Conservation (phyloP, 108 stramenopile genomes). For the Skeletonema costatum region DNA sequence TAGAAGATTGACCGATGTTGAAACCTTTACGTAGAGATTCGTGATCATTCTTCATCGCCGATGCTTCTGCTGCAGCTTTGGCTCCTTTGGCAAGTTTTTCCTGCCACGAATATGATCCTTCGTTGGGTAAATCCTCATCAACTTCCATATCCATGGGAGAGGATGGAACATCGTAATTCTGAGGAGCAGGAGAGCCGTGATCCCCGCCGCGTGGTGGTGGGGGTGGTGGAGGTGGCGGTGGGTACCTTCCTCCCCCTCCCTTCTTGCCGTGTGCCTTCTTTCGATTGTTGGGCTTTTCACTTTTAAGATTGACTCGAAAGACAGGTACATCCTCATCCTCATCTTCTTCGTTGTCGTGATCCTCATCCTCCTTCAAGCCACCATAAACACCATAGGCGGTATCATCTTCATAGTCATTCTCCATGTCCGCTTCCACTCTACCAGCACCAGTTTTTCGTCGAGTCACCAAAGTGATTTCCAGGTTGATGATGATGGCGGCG, state of each 20-base stretch:
- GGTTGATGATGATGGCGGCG: not conserved
- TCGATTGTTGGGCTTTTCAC: not conserved
- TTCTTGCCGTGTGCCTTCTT: constrained; percentile 9
- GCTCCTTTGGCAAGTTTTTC: constrained; percentile 33
- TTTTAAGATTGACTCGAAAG: constrained; percentile 16
- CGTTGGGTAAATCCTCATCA: constrained; percentile 11
- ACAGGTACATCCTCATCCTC: not conserved
- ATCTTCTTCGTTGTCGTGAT: not conserved
- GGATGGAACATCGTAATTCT: constrained; percentile 10
- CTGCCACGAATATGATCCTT: constrained; percentile 15
- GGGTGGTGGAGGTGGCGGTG: constrained; percentile 37
- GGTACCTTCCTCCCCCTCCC: constrained; percentile 18
- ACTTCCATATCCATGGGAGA: constrained; percentile 42
- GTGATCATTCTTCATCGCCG: constrained; percentile 45
- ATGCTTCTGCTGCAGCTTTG: constrained; percentile 16
- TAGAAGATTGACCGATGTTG: constrained; percentile 21
- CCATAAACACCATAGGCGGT: constrained; percentile 12
- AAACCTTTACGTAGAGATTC: constrained; percentile 43
- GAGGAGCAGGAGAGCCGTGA: not conserved
- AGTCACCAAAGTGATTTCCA: not conserved
- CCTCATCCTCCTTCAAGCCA: not conserved
- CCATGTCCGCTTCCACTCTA: constrained; percentile 2
- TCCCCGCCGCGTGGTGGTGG: constrained; percentile 27
- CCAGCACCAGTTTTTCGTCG: not conserved
- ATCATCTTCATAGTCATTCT: constrained; percentile 19